Percentiles rank a stretch among this genome's conserved stretches.
These are phyloP conservation scores for Lactifluus echinatus DNA, from an alignment of 768 basidiomycete species.

Conservation along the genomic window DNA sequence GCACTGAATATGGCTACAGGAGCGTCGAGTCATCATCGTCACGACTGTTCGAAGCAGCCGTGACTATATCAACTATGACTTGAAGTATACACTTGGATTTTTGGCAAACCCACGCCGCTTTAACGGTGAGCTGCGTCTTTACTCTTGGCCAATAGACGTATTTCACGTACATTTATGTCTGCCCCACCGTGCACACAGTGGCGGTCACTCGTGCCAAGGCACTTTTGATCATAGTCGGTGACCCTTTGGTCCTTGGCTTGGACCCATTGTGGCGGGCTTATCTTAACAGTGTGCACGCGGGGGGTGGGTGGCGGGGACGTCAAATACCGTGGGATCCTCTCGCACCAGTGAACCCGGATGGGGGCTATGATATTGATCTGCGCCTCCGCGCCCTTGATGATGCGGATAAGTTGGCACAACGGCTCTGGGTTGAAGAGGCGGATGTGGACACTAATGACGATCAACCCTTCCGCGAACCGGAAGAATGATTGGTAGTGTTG, in stretches of 20 bases:
- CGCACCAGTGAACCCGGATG: neutral
- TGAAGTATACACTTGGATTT: conserved; percentile 25
- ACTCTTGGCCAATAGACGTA: neutral
- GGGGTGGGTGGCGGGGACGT: conserved; percentile 48
- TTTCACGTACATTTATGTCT: neutral
- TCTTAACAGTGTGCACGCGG: conserved; percentile 46
- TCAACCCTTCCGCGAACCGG: neutral
- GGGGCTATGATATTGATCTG: conserved; percentile 2
- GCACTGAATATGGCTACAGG: conserved; percentile 22
- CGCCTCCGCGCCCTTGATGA: neutral
- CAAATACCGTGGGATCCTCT: conserved; percentile 43
- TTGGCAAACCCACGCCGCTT: conserved; percentile 27
- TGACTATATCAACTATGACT: conserved; percentile 18
- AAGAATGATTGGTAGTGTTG: neutral
- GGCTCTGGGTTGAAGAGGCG: neutral
- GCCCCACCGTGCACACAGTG: conserved; percentile 30
- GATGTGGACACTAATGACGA: neutral
- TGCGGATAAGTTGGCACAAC: neutral
- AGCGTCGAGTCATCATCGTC: conserved; percentile 33
- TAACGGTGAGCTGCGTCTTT: conserved; percentile 20
- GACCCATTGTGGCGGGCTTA: conserved; percentile 57
- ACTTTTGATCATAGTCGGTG: conserved; percentile 50
- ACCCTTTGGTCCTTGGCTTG: conserved; percentile 47
- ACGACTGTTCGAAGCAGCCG: conserved; percentile 33
- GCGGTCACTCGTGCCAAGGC: conserved; percentile 56